Evolutionary conservation across 306 rosid genomes (phyloP), one percentile per base, ranked within the genome.

Genomic region (Quillaja saponaria): DNA sequence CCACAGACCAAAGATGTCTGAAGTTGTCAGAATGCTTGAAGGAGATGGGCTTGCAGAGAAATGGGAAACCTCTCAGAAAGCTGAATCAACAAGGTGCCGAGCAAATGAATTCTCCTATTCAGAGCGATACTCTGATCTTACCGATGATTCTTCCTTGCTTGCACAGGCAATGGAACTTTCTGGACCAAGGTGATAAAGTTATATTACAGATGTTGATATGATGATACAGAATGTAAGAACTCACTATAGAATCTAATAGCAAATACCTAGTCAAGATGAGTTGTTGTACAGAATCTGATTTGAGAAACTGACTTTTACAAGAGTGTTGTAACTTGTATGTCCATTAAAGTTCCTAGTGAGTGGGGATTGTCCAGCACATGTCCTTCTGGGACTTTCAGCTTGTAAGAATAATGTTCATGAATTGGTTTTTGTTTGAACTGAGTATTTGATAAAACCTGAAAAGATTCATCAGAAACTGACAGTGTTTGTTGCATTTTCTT

Each of bases 121-220:
- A 0, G 97, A 80, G 46, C 78, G 95, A 40, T 94, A 89, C 69
- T 89, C 95, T 13, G 99, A 94, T 73, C 99, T 94, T 37, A 90
- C 97, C 7, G 97, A 94, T 49, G 99, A 94, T 76, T 89, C 97
- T 68, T 89, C 99, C 41, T 65, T 94, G 81, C 97, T 94, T 55
- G 91, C 89, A 12, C 96, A 94, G 76, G 96, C 97, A 51, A 87
- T 94, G 99, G 99, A 94, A 67, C 99, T 94, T 64, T 94, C 99
- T 53, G 97, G 99, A 71, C 99, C 99, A 66, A 81, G 99, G 74
- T 94, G 61, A 83, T 44, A 57, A 34, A 38, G 11, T 25, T 12
- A n/a, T 33, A 9, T 45, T 14, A 25, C 31, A 25, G 17, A 14
- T 15, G 20, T 17, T 44, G 13, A 49, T 15, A 20, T 1, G 8